Conservation (phyloP, 768 basidiomycete species). For the Trametes gibbosa region DNA sequence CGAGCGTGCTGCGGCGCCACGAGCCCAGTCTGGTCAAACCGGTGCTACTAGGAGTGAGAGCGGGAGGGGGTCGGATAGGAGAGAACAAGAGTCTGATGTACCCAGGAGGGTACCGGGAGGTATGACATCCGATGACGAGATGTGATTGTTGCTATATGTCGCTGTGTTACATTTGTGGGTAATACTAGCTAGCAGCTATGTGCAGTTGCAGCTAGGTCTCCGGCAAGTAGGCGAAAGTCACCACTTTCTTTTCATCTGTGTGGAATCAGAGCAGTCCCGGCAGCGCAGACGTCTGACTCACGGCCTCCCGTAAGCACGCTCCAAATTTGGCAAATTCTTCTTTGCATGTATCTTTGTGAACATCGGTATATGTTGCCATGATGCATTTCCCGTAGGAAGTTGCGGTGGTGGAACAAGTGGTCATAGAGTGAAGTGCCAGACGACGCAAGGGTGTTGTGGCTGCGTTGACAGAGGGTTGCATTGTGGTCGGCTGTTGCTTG, state of each 20-base stretch:
- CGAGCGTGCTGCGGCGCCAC: conserved; percentile 25
- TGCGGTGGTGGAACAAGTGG: conserved; percentile 72
- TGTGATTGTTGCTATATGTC: conserved; percentile 6
- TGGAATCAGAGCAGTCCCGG: neutral
- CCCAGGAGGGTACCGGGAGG: conserved; percentile 32
- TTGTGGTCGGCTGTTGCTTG: neutral
- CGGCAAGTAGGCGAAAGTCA: conserved; percentile 23
- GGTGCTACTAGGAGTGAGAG: conserved; percentile 6
- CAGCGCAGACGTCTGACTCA: conserved; percentile 37
- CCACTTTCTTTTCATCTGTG: conserved; percentile 58
- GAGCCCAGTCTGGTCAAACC: conserved; percentile 23
- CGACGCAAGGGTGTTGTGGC: conserved; percentile 52
- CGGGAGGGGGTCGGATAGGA: conserved; percentile 17
- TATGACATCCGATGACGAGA: conserved; percentile 23
- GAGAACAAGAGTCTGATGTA: conserved; percentile 33
- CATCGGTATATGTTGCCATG: conserved; percentile 76
- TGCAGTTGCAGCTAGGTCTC: too few species aligned
- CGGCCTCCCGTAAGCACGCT: conserved; percentile 74
- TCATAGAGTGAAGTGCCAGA: conserved; percentile 68
- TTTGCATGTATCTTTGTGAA: conserved; percentile 78
- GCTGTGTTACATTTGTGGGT: neutral
- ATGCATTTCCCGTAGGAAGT: conserved; percentile 87
- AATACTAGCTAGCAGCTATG: too few species aligned
- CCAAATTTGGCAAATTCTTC: conserved; percentile 84
- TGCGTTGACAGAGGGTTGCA: conserved; percentile 27